phyloP scores from a whole-genome alignment of 768 basidiomycete species.

The Crepidotus variabilis region DNA sequence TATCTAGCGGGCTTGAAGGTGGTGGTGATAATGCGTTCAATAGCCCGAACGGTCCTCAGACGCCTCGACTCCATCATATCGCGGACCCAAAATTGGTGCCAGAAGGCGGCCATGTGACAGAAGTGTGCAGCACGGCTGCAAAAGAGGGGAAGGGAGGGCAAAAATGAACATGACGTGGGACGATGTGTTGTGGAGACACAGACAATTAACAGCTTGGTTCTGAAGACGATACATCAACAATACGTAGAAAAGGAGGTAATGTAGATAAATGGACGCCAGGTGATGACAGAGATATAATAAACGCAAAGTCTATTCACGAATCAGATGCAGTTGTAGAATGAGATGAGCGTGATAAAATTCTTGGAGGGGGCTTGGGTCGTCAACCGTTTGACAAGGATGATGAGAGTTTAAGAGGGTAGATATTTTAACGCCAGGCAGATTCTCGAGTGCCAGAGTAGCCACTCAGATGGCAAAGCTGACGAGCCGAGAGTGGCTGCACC shows the following conservation, averaged over 20 bases:
- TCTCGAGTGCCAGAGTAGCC: constrained; percentile 26
- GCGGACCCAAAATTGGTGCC: constrained; percentile 36
- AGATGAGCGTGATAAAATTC: constrained; percentile 40
- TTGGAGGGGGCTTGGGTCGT: constrained; percentile 43
- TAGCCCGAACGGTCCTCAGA: too few species aligned
- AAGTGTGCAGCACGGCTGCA: constrained; percentile 57
- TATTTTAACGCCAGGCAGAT: constrained; percentile 24
- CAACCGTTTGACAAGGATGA: constrained; percentile 24
- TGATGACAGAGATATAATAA: constrained; percentile 31
- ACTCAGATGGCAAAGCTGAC: constrained; percentile 36
- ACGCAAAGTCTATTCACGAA: constrained; percentile 52
- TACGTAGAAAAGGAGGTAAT: constrained; percentile 15
- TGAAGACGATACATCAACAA: constrained; percentile 14
- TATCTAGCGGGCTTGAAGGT: too few species aligned
- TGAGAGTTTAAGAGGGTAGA: constrained; percentile 16
- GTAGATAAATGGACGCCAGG: constrained; percentile 16
- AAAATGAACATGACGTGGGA: constrained; percentile 25
- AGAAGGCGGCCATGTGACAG: constrained; percentile 20
- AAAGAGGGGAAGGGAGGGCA: constrained; percentile 29
- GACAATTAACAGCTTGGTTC: constrained; percentile 30
- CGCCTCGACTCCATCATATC: constrained; percentile 23
- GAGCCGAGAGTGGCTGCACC: constrained; percentile 51
- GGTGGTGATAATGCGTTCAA: too few species aligned
- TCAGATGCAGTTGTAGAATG: constrained; percentile 31
- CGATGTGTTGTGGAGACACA: constrained; percentile 24